Conservation (phyloP, 2,329 filamentous ascomycete species). For the Hypoxylon rubiginosum region DNA sequence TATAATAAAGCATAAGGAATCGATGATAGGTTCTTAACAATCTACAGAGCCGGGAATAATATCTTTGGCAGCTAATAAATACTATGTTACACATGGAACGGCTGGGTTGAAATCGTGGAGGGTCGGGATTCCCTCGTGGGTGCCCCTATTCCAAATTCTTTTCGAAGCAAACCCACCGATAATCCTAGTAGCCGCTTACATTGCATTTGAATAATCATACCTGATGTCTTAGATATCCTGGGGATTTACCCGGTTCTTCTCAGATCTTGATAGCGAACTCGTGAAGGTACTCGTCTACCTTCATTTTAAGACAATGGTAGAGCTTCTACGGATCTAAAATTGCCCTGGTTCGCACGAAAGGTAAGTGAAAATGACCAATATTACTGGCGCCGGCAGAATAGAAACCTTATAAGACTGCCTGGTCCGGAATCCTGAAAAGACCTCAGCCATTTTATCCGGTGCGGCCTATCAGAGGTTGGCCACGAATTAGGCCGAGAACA, state of each 20-base stretch:
- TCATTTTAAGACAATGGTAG: constrained; percentile 27
- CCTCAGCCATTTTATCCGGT: constrained; percentile 36
- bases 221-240: neutral
- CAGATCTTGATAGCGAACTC: neutral
- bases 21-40: neutral
- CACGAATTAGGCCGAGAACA: constrained; percentile 38
- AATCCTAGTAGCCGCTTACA: neutral
- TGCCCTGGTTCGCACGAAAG: constrained; percentile 14
- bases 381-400: constrained; percentile 27
- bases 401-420: constrained; percentile 3
- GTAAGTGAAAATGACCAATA: constrained; percentile 8
- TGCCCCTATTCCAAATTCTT: neutral
- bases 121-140: neutral
- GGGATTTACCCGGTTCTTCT: neutral
- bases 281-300: constrained; percentile 15
- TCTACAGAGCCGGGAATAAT: neutral
- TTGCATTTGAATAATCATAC: neutral
- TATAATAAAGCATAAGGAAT: neutral
- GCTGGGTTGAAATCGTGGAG: neutral
- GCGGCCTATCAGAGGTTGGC: constrained; percentile 27
- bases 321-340: constrained; percentile 20
- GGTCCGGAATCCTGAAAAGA: constrained; percentile 9
- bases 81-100: neutral
- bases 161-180: neutral
- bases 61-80: neutral